Evolutionary conservation across 177 flowering plant genomes (phyloP).

Genomic region (Vitis hybrid): DNA sequence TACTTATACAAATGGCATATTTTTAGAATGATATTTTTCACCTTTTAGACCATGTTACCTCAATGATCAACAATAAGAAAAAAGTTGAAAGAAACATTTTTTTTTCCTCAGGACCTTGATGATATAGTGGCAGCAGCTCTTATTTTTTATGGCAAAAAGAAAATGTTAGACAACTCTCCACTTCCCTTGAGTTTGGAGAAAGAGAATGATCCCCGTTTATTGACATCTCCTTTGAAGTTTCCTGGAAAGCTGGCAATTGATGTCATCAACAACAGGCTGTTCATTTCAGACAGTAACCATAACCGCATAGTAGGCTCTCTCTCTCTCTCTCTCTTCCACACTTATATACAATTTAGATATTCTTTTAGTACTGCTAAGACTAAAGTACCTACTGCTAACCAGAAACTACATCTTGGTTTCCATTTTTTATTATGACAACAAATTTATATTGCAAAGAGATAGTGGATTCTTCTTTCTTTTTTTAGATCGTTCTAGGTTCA

Average conservation of each 20-base stretch:
- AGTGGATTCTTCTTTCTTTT: too few relatives aligned
- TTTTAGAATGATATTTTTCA: too few relatives aligned
- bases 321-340: constrained; percentile 21
- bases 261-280: constrained; percentile 77
- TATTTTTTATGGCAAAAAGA: constrained; percentile 72
- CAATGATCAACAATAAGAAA: neutral
- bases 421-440: too few relatives aligned
- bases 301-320: constrained; percentile 74
- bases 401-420: too few relatives aligned
- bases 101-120: constrained; percentile 75
- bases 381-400: too few relatives aligned
- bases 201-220: constrained; percentile 74
- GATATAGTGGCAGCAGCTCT: constrained; percentile 92
- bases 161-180: constrained; percentile 56
- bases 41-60: too few relatives aligned
- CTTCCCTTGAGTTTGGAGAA: constrained; percentile 77
- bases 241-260: constrained; percentile 95
- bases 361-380: too few relatives aligned
- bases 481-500: too few relatives aligned
- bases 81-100: neutral
- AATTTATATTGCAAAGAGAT: too few relatives aligned
- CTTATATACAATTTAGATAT: too few relatives aligned
- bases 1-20: neutral
- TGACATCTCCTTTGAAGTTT: constrained; percentile 84
- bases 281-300: constrained; percentile 96